Base-by-base conservation (phyloP, 2,329 filamentous ascomycete genomes). In the Fusarium continuum region DNA sequence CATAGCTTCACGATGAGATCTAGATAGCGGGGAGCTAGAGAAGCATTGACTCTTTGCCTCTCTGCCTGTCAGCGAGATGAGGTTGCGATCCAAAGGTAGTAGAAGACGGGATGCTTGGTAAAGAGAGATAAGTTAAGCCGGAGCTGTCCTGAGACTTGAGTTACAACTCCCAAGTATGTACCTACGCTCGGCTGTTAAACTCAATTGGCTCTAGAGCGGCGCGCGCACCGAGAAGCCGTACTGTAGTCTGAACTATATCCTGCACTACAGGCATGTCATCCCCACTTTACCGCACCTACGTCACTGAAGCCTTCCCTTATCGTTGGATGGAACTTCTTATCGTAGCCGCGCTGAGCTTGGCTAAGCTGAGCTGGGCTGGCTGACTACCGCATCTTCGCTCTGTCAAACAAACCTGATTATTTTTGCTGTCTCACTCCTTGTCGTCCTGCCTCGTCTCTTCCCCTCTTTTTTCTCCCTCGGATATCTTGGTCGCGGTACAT, bases 231-330 rank as follows among this genome's bases (percentile, higher is more conserved):
- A 63, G 36, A 22, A 39, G 16, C 43, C 51, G 32, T n/a, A n/a
- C n/a, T n/a, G n/a, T n/a, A n/a, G n/a, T n/a, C n/a, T n/a, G n/a
- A n/a, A n/a, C n/a, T n/a, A n/a, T n/a, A n/a, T n/a, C n/a, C n/a
- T n/a, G n/a, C n/a, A n/a, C n/a, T n/a, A n/a, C n/a, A n/a, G n/a
- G n/a, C n/a, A n/a, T n/a, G n/a, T n/a, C n/a, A n/a, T n/a, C 32
- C 46, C 55, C 61, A 61, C 61, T 57, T 36, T 48, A 32, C 56
- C 43, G 28, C 25, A 45, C 32, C 19, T 64, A 70, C 67, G 67
- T 70, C 67, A 70, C 67, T 60, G 63, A 70, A 63, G 65, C 62
- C 28, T 29, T 13, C 28, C n/a, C 67, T 70, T 70, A 70, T 70
- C 67, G 57, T 41, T 13, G 38, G 26, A 57, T 13, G 38, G 26